These are phyloP conservation scores for Solanum hybrid DNA, from an alignment of 305 asterid species.

Conservation along the genomic window DNA sequence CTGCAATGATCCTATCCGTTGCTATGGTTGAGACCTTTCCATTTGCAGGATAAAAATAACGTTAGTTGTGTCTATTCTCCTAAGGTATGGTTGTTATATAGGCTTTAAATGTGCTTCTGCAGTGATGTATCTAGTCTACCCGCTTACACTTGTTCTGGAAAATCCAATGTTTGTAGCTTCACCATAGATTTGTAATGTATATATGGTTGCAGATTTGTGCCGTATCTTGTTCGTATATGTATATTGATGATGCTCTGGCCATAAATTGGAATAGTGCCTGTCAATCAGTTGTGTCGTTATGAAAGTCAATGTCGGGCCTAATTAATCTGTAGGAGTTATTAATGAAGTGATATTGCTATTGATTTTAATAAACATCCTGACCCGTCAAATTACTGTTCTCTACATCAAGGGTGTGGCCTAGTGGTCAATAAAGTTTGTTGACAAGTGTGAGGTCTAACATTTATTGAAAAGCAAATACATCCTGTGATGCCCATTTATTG, in stretches of 20 bases:
- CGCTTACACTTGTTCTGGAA: neutral
- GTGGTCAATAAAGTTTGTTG: no score
- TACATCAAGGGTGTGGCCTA: neutral
- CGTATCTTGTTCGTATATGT: neutral
- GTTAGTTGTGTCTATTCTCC: neutral
- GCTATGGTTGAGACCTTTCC: conserved; percentile 54
- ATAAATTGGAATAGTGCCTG: neutral
- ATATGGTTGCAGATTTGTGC: neutral
- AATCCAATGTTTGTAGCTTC: neutral
- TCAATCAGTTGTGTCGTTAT: neutral
- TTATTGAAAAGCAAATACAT: neutral
- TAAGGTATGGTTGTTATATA: neutral
- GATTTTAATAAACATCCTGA: neutral
- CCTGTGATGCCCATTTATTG: neutral
- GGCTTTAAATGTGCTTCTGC: neutral
- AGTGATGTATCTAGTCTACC: neutral
- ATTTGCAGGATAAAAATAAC: neutral
- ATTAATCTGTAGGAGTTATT: neutral
- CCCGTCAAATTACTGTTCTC: neutral
- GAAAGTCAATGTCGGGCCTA: neutral
- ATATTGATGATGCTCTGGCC: neutral
- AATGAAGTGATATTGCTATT: neutral
- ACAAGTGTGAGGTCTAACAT: neutral
- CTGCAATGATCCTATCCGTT: conserved; percentile 86
- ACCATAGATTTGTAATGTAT: neutral